These are phyloP conservation scores for Penicillium sp. DNA, from an alignment of 2,329 filamentous ascomycete genomes.

Conservation along the genomic window DNA sequence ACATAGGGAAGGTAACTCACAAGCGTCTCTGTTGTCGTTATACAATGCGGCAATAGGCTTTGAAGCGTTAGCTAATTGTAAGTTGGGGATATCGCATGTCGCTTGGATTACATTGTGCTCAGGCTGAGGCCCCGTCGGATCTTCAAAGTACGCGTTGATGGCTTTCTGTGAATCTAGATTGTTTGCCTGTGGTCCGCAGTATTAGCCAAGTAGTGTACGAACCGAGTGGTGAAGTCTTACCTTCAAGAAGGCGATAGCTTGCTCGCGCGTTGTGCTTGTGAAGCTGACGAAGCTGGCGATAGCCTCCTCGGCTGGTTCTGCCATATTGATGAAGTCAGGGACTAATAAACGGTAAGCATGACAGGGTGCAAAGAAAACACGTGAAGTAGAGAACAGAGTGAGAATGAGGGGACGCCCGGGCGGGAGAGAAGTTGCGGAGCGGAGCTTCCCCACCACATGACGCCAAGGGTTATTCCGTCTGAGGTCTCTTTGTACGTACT, in stretches of 20 bases:
- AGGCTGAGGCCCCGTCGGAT: constrained; percentile 36
- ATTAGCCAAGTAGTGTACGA: constrained; percentile 11
- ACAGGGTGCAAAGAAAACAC: not conserved
- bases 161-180: constrained; percentile 45
- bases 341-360: not conserved
- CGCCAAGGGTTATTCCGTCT: constrained; percentile 22
- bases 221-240: constrained; percentile 22
- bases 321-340: constrained; percentile 25
- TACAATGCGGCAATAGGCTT: constrained; percentile 22
- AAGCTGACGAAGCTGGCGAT: constrained; percentile 42
- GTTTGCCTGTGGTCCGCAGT: constrained; percentile 36
- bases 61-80: constrained; percentile 8
- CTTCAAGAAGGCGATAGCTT: constrained; percentile 43
- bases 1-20: constrained; percentile 20
- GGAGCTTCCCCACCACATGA: constrained; percentile 28
- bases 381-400: not conserved
- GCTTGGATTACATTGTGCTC: constrained; percentile 30
- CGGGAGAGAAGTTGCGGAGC: constrained; percentile 7
- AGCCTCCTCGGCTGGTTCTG: constrained; percentile 41
- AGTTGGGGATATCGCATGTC: not conserved
- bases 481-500: constrained; percentile 3
- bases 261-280: constrained; percentile 39
- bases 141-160: constrained; percentile 49
- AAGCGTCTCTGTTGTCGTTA: constrained; percentile 25
- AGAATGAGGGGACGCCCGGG: constrained; percentile 3